Base-by-base conservation (phyloP, 1,284 basidiomycete genomes). In the Sporisorium iseilematis-ciliati region DNA sequence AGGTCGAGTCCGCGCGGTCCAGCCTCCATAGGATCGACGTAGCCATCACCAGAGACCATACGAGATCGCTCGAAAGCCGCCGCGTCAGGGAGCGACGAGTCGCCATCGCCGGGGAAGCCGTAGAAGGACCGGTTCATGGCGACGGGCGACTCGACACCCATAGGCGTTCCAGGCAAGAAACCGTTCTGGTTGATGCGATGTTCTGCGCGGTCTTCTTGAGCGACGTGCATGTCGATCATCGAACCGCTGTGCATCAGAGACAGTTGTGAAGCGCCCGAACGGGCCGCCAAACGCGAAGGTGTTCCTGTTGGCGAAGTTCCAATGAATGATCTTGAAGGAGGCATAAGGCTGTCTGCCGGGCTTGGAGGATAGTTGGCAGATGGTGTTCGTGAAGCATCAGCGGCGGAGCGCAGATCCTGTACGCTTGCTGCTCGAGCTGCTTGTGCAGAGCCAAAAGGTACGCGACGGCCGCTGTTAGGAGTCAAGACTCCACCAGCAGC, bases 191-290 rank as follows among this genome's bases (percentile, higher is more conserved):
- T 66, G 50, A 79, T 33, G 5, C 77, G 77, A 29, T 81, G 79
- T 40, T 81, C 79, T 31, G 55, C 57, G 14, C 60, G 67, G 31
- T 77, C 68, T 43, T 78, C 79, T 35, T 86, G 71, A 4, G 81
- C 86, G 12, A 87, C 76, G 52, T 87, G 86, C 86, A 87, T 87
- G 53, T 87, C 86, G 65, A 86, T 73, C 85, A 87, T 87, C 23
- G 74, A 74, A 14, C 85, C 86, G 26, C 83, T 85, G 40, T 83
- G 83, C 40, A 85, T 83, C 35, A 86, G 80, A 20, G 85, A 86
- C 35, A 80, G 56, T 59, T 80, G 79, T 18, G 80, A 81, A 20
- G 69, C 67, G 25, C 59, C 62, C 14, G 70, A 61, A 60, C 81
- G 52, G 57, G 51, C 55, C 43, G 60, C 33, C 57, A 71, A 35